Conservation (phyloP, 1,284 basidiomycete genomes). For the Boletellus dicymbophilus region DNA sequence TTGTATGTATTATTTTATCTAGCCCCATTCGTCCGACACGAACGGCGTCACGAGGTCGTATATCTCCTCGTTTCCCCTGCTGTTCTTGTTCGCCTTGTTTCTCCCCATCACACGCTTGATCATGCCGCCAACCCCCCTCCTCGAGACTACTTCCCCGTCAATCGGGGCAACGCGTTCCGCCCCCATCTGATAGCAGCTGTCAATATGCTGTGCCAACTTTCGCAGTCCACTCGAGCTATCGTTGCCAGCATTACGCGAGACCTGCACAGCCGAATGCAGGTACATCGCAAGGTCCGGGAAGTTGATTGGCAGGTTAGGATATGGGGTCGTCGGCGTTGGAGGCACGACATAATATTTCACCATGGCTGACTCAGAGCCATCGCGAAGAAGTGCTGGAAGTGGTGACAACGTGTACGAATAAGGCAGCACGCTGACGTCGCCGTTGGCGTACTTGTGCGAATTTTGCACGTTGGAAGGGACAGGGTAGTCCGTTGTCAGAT, state of each 20-base stretch:
- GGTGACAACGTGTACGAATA: slow-evolving; percentile 67
- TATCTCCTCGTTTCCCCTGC: slow-evolving; percentile 67
- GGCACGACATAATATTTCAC: slow-evolving; percentile 75
- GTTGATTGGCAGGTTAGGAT: slow-evolving; percentile 68
- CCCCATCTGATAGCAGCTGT: slow-evolving; percentile 56
- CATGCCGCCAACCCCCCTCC: slow-evolving; percentile 45
- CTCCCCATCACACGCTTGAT: slow-evolving; percentile 65
- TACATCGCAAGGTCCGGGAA: slow-evolving; percentile 77
- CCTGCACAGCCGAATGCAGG: slow-evolving; percentile 66
- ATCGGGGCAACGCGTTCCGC: slow-evolving; percentile 26
- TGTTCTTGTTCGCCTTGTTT: slow-evolving; percentile 44
- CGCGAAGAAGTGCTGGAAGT: slow-evolving; percentile 60
- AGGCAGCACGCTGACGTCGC: slow-evolving; percentile 63
- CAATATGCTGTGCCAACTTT: slow-evolving; percentile 56
- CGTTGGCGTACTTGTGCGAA: slow-evolving; percentile 51
- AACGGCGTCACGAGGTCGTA: slow-evolving; percentile 82
- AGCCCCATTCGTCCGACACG: slow-evolving; percentile 65
- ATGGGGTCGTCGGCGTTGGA: slow-evolving; percentile 54
- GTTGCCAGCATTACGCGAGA: slow-evolving; percentile 57
- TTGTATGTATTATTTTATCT: slow-evolving; percentile 6
- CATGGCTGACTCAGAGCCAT: slow-evolving; percentile 58
- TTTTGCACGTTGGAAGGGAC: slow-evolving; percentile 46
- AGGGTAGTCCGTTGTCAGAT: slow-evolving; percentile 73
- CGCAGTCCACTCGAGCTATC: slow-evolving; percentile 62
- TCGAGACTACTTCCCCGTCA: slow-evolving; percentile 39